A percentile compares a stretch with the other conserved stretches of the same genome.
phyloP scores from a whole-genome alignment of 768 basidiomycete species.

The Mycena metata region DNA sequence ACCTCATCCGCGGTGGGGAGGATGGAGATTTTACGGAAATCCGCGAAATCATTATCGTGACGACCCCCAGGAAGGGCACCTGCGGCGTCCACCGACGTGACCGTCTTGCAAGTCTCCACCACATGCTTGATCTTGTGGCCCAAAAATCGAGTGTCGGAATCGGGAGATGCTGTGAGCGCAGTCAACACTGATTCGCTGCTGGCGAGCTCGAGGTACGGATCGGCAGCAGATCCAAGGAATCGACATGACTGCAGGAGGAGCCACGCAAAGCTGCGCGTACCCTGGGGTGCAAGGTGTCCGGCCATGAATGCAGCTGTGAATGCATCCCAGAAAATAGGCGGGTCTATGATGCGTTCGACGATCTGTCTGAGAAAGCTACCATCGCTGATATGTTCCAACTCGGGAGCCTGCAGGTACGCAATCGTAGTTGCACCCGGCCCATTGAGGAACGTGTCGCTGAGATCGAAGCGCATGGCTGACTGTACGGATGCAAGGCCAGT shows the following conservation, averaged over 20 bases:
- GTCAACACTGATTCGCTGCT: slow-evolving; percentile 5
- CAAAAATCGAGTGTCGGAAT: slow-evolving; percentile 24
- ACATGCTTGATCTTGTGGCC: slow-evolving; percentile 50
- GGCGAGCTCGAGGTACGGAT: slow-evolving; percentile 55
- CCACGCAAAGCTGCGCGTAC: slow-evolving; percentile 54
- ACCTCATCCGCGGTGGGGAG: slow-evolving; percentile 75
- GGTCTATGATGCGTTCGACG: slow-evolving; percentile 55
- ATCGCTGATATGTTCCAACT: slow-evolving; percentile 47
- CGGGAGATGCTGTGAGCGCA: slow-evolving; percentile 17
- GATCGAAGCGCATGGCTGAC: slow-evolving; percentile 53
- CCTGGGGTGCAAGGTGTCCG: slow-evolving; percentile 22
- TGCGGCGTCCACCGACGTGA: slow-evolving; percentile 21
- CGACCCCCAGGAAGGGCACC: slow-evolving; percentile 68
- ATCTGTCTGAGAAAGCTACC: slow-evolving; percentile 55
- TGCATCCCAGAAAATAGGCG: slow-evolving; percentile 60
- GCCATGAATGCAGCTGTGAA: slow-evolving; percentile 50
- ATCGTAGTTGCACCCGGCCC: slow-evolving; percentile 50
- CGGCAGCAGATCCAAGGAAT: slow-evolving; percentile 51
- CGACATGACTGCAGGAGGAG: slow-evolving; percentile 64
- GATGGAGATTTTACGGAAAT: slow-evolving; percentile 74
- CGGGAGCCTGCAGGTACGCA: slow-evolving; percentile 51
- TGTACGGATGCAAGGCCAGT: slow-evolving; percentile 54
- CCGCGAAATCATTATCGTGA: slow-evolving; percentile 76
- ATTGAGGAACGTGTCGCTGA: slow-evolving; percentile 53
- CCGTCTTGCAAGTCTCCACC: slow-evolving; percentile 26